A percentile compares a stretch with the other conserved stretches of the same genome.
Evolutionary conservation across 208 protist species (phyloP).

Genomic region (Wallacemonas sp.): DNA sequence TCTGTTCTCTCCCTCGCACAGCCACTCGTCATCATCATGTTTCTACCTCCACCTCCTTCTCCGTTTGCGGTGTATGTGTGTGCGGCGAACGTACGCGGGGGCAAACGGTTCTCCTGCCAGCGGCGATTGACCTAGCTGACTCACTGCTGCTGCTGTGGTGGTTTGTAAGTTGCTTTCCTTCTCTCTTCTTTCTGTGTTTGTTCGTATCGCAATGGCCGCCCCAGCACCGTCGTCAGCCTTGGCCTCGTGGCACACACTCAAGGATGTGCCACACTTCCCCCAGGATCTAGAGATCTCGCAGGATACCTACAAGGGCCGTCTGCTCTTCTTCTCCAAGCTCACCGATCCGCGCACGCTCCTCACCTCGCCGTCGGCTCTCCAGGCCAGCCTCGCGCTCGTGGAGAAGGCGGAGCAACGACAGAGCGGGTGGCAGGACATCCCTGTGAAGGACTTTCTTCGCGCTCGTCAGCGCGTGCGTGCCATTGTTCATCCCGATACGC

Average conservation of each 20-base stretch:
- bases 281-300: constrained; percentile 34
- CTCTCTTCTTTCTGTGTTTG: background rate
- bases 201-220: no score
- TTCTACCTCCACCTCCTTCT: no score
- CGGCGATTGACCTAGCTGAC: no score
- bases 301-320: constrained; percentile 37
- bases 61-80: no score
- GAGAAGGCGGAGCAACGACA: constrained; percentile 19
- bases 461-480: constrained; percentile 42
- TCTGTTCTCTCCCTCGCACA: no score
- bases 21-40: no score
- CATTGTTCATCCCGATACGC: constrained; percentile 82
- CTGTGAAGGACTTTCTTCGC: constrained; percentile 35
- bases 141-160: no score
- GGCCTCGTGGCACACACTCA: constrained; percentile 17
- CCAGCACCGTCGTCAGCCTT: background rate
- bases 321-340: constrained; percentile 39
- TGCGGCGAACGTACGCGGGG: no score
- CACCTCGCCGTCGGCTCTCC: constrained; percentile 32
- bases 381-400: constrained; percentile 26
- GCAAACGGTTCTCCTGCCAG: no score
- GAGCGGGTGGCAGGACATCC: constrained; percentile 22
- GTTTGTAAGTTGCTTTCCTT: background rate
- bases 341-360: constrained; percentile 52
- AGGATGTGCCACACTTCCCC: constrained; percentile 37